Percentiles rank a stretch among this genome's conserved stretches.
These are phyloP conservation scores for Ramaria sp. DNA, from an alignment of 768 basidiomycete species.

Conservation along the genomic window DNA sequence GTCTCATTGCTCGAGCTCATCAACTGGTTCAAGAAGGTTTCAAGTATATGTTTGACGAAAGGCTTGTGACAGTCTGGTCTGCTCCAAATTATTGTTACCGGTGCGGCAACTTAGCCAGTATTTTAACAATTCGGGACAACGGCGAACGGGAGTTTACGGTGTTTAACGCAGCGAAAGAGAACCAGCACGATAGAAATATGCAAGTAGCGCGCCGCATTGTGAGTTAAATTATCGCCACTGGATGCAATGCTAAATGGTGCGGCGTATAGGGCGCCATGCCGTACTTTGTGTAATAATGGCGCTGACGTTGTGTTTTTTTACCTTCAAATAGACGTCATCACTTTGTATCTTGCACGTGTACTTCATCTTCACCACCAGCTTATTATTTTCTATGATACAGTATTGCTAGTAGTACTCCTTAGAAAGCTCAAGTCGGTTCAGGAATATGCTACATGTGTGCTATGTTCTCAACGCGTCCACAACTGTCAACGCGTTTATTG, in stretches of 20 bases:
- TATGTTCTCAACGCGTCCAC: not conserved
- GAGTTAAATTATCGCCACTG: constrained; percentile 17
- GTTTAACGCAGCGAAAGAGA: constrained; percentile 82
- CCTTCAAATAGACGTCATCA: not conserved
- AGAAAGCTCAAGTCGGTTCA: too few species aligned
- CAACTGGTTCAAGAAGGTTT: constrained; percentile 94
- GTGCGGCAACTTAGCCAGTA: constrained; percentile 86
- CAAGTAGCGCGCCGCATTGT: constrained; percentile 61
- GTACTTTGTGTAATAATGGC: constrained; percentile 34
- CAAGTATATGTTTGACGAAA: constrained; percentile 94
- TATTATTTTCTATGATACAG: too few species aligned
- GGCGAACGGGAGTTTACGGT: constrained; percentile 65
- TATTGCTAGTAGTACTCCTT: too few species aligned
- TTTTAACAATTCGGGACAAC: constrained; percentile 71
- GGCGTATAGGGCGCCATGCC: constrained; percentile 36
- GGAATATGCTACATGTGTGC: too few species aligned
- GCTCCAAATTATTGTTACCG: constrained; percentile 83
- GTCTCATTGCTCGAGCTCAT: constrained; percentile 88
- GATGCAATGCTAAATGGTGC: not conserved
- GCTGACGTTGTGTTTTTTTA: not conserved
- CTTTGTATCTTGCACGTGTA: not conserved
- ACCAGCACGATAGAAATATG: constrained; percentile 73
- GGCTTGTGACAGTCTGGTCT: constrained; percentile 88
- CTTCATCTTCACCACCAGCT: not conserved
- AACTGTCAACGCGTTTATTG: not conserved